Evolutionary conservation across 805 yeast species (phyloP), one percentile per base, ranked within the genome.

Genomic region (Candida tibetensis): DNA sequence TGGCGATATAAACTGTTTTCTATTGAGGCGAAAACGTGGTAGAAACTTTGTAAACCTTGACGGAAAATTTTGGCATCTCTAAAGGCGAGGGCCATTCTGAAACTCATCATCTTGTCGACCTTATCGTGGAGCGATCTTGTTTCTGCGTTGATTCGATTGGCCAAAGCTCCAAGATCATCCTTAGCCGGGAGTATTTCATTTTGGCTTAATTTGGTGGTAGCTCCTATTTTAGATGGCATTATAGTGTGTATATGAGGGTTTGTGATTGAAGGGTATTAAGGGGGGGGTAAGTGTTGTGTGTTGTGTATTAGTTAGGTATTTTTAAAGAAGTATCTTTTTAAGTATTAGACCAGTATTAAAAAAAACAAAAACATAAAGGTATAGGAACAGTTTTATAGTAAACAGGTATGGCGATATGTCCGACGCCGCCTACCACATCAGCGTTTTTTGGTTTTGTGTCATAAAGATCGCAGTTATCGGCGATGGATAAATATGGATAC

Each of bases 91-190:
- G 88, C 87, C 45, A 86, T 71, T 60, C 81, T 81, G 30, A 84
- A 62, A 10, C 83, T 76, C 64, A 86, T 79, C 53, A 77, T 62
- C 45, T 82, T 81, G 57, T 85, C 78, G 38, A 86, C 79, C 46
- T 74, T 74, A 56, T 82, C 79, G 65, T 86, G 95, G 19, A 72
- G 69, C 13, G 68, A 61, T 44, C 81, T 71, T 2, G 95, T 86
- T 52, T 79, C 82, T 33, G 58, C 55, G 58, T 86, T 86, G 53
- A 87, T 86, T 56, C 95, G 69, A 70, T 87, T 87, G 32, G 81
- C 95, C 36, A 86, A 67, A 5, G 95, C 95, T 17, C 90, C 95
- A 13, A 81, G 65, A 55, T 86, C 95, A n/a, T 76, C 74, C 39
- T 82, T 82, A n/a, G 78, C 71, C 2, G 95, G 95, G 22, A 86